Percentiles rank a stretch among this genome's conserved stretches.
Conservation (phyloP, 2,329 filamentous ascomycete species). For the Tolypocladium pustulatum region DNA sequence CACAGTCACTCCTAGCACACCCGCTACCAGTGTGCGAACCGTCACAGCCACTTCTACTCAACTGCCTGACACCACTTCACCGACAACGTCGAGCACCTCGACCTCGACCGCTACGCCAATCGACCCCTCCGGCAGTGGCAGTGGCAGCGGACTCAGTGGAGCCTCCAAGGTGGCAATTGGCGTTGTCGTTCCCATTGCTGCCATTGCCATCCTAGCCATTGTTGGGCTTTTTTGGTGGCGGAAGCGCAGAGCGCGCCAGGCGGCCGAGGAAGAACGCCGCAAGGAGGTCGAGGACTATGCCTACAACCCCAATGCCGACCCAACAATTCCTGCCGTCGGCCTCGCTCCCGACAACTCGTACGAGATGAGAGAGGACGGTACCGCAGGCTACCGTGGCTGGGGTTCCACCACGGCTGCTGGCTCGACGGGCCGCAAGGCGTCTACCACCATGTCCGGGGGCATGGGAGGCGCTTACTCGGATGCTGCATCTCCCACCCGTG, state of each 20-base stretch:
- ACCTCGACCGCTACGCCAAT: slow-evolving; percentile 19
- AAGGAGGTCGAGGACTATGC: slow-evolving; percentile 97
- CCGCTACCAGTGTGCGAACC: slow-evolving; percentile 9
- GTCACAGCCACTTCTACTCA: slow-evolving; percentile 16
- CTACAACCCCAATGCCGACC: slow-evolving; percentile 95
- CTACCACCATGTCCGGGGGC: slow-evolving; percentile 79
- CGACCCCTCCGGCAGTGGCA: slow-evolving; percentile 13
- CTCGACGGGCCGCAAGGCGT: slow-evolving; percentile 69
- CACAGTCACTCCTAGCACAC: slow-evolving; percentile 12
- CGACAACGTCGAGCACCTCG: slow-evolving; percentile 11
- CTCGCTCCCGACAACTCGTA: slow-evolving; percentile 42
- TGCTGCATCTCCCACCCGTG: slow-evolving; percentile 56
- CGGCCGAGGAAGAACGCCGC: slow-evolving; percentile 74
- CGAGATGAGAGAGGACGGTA: slow-evolving; percentile 69
- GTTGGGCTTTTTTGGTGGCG: slow-evolving; percentile 78
- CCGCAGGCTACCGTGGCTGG: slow-evolving; percentile 87
- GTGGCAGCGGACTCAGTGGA: slow-evolving; percentile 39
- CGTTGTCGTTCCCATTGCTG: slow-evolving; percentile 86
- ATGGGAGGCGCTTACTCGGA: slow-evolving; percentile 62
- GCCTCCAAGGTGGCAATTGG: slow-evolving; percentile 78
- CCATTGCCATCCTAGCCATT: slow-evolving; percentile 70
- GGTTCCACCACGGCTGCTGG: slow-evolving; percentile 62
- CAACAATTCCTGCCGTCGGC: slow-evolving; percentile 52
- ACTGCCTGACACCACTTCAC: slow-evolving; percentile 2
- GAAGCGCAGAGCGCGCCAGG: slow-evolving; percentile 75